Base-by-base conservation (phyloP, 352 stramenopile species). In the Phytophthora sansomeana region DNA sequence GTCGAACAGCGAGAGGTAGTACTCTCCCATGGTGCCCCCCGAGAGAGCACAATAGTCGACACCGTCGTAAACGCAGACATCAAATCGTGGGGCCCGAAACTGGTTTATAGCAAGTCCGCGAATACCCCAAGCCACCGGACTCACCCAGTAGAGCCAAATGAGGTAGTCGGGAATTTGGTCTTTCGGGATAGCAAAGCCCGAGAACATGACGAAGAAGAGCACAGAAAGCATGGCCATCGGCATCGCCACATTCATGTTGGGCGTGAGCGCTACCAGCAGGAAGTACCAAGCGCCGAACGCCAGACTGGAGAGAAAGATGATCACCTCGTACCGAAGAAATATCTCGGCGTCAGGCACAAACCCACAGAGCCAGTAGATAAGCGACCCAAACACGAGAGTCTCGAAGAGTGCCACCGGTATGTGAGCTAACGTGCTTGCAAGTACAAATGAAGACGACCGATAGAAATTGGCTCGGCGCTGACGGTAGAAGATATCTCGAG, bases 281-380 rank as follows among this genome's bases (percentile, higher is more conserved):
- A 83, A 84, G 33, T 87, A 85, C 67, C 72, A 87, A 9, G 74
- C 58, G 4, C 58, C 60, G 6, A 85, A 85, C 3, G 67, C 57
- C 33, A 90, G 24, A n/a, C 81, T 82, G 16, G 74, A 74, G 26
- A 84, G 39, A 48, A 90, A 57, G 0, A 87, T 47, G n/a, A 83
- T 67, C 24, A 66, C 21, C 29, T 81, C 52, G 61, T 78, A 90
- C 16, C 75, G 56, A 4, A 87, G 19, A 43, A 83, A 89, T 5
- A 68, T 35, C 39, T 48, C 41, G 32, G 50, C 57, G 5, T 83
- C 60, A 6, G 67, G 44, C 13, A 69, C 65, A 33, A 83, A 81
- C 8, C 87, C 87, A 54, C 90, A 87, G 52, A 95, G 78, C 72
- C 81, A 96, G 60, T 95, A 96, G 29, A 95, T 62, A 29, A 96